Percentiles rank a stretch among this genome's conserved stretches.
Evolutionary conservation across 129 eudicot species (phyloP).

Genomic region (Dittrichia graveolens): DNA sequence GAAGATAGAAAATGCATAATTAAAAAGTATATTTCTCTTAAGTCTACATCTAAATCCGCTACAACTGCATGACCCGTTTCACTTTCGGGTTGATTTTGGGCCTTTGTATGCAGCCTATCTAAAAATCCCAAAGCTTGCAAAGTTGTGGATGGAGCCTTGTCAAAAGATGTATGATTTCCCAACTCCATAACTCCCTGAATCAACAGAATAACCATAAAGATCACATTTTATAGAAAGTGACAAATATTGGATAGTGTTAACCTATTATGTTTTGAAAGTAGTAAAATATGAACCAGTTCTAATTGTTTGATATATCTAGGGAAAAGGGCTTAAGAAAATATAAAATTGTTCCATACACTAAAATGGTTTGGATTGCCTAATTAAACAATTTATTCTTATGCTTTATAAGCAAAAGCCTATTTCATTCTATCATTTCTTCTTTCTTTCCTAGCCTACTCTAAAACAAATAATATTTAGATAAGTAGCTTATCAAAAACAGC

Average conservation of each 20-base stretch:
- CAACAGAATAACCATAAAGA: constrained; percentile 20
- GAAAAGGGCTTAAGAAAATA: not conserved
- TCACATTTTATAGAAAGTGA: not conserved
- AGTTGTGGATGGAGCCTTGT: constrained; percentile 42
- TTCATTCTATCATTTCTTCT: no score
- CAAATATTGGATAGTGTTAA: not conserved
- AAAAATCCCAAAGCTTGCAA: constrained; percentile 44
- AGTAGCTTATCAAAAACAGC: no score
- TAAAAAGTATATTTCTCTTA: constrained; percentile 81
- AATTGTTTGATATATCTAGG: not conserved
- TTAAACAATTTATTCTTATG: no score
- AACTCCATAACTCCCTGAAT: constrained; percentile 63
- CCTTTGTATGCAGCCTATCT: constrained; percentile 47
- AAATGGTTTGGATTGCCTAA: no score
- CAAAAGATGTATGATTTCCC: constrained; percentile 50
- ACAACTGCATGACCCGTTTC: constrained; percentile 33
- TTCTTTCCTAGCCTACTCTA: no score
- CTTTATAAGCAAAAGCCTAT: no score
- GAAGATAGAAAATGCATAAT: constrained; percentile 85
- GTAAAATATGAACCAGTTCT: not conserved
- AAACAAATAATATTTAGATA: no score
- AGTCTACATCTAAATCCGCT: constrained; percentile 71
- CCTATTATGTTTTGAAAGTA: constrained; percentile 3
- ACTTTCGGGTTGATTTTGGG: constrained; percentile 45
- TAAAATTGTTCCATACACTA: constrained; percentile 1